Conservation (phyloP, 2,329 filamentous ascomycete species). For the Blastomyces parvus region DNA sequence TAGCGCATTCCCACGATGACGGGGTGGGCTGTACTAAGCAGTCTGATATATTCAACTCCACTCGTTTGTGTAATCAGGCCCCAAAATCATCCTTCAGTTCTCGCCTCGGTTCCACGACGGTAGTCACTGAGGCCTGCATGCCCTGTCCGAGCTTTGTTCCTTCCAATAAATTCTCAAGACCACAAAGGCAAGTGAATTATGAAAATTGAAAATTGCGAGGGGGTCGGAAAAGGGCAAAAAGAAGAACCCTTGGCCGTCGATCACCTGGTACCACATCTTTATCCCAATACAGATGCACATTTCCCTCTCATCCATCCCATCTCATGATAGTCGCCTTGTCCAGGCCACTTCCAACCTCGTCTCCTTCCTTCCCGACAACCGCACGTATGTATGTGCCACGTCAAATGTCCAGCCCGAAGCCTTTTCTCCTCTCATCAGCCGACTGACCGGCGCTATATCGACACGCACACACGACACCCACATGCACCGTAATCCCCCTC, state of each 20-base stretch:
- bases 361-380: background rate
- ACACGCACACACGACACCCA: background rate
- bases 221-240: no score
- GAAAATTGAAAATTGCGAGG: background rate
- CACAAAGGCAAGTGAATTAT: background rate
- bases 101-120: slow-evolving; percentile 7
- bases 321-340: background rate
- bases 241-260: background rate
- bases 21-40: background rate
- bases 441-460: background rate
- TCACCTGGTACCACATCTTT: background rate
- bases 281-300: background rate
- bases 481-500: background rate
- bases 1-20: background rate
- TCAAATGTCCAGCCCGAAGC: background rate
- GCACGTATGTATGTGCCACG: background rate
- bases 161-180: background rate
- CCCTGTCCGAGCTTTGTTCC: background rate
- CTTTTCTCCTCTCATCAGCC: background rate
- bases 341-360: background rate
- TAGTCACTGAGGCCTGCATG: background rate
- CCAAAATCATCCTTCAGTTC: background rate
- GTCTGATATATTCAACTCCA: background rate
- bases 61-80: slow-evolving; percentile 8
- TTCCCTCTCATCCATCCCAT: background rate